Evolutionary conservation across 2,329 filamentous ascomycete genomes (phyloP), one percentile per base, ranked within the genome.

Genomic region (Cladosporium halotolerans): DNA sequence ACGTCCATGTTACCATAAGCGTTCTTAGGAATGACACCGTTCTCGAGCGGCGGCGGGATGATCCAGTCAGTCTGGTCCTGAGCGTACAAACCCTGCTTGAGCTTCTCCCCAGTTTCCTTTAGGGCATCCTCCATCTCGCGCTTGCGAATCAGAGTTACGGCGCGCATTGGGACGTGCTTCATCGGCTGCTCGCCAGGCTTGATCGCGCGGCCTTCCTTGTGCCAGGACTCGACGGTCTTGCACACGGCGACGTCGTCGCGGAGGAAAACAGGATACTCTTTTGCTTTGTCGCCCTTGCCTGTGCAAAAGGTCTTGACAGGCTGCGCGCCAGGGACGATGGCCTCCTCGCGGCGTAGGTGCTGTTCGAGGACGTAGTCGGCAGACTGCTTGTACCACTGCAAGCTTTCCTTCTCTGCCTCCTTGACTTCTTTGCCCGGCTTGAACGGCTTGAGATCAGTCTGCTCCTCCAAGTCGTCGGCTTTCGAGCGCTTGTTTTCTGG

Each of bases 1-100:
- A 96, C 82, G 68, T 99, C 93, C 57, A 99, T 97, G 61, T 99
- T 99, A 8, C 92, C 92, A 62, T 92, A 99, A 34, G 84, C 83
- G 62, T 99, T 99, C 70, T 93, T 95, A 0, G 93, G 93, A 56
- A 97, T 96, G 11, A 87, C 72, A 0, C 92, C 92, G 62, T 96
- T 80, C 56, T 82, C 70, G 48, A 68, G 68, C 53, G 96, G 95
- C 0, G 91, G 90, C 1, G 92, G 92, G 53, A 96, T 92, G 67
- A 97, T 97, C 84, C 89, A 96, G 52, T 95, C 88, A 0, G 93
- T 99, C 70, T 99, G 93, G 8, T 87, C 84, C 54, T 79, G 75
- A 51, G 87, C 84, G 70, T 89, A 99, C 0, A 99, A 73, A 0
- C 90, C 91, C 67, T 99, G 93, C 55, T 90, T 79, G 4, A 88